Evolutionary conservation across 176 grass and related monocot species (phyloP), one percentile per base, ranked within the genome.

Genomic region (Eleusine coracana): DNA sequence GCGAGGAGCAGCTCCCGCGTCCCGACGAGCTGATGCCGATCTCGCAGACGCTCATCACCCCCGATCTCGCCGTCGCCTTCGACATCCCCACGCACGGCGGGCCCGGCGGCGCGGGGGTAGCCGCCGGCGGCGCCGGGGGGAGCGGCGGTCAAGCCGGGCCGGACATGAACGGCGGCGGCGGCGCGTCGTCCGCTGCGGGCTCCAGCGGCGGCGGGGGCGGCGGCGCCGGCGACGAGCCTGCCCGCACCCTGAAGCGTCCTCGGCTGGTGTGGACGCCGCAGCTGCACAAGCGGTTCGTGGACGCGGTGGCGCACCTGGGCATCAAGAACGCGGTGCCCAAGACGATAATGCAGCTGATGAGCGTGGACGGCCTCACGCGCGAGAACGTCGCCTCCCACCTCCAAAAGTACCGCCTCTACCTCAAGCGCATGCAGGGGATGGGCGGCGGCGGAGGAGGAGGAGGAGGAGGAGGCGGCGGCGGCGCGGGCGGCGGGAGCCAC

Each of bases 311-410:
- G 1, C 94, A 97, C 83, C 88, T 97, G 3, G 94, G 94, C 70
- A 97, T 97, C 82, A 97, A 97, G 84, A 97, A 97, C 91, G 94
- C 94, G 38, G 94, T 97, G 68, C 94, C 94, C 56, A 97, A 97
- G 89, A 97, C 94, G 29, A 97, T 97, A 91, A 97, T 97, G 94
- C 91, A 93, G 78, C 86, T 97, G 40, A 97, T 97, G 94, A 97
- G 91, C 82, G 91, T 97, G 3, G 94, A 92, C 61, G 94, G 94
- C 28, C 94, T 97, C 80, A 97, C 94, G 56, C 94, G 94, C 81
- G 94, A 97, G 76, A 97, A 97, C 94, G 91, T 97, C 46, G 94
- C 94, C 4, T 90, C 87, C 9, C 94, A 97, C 85, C 92, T 94
- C 62, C 94, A 94, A 80, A 90, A 94, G 94, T 94, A 97, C 78